Percentiles rank a stretch among this genome's conserved stretches.
phyloP scores from a whole-genome alignment of 2,329 filamentous ascomycete genomes.

The Penicillium vulpinum region DNA sequence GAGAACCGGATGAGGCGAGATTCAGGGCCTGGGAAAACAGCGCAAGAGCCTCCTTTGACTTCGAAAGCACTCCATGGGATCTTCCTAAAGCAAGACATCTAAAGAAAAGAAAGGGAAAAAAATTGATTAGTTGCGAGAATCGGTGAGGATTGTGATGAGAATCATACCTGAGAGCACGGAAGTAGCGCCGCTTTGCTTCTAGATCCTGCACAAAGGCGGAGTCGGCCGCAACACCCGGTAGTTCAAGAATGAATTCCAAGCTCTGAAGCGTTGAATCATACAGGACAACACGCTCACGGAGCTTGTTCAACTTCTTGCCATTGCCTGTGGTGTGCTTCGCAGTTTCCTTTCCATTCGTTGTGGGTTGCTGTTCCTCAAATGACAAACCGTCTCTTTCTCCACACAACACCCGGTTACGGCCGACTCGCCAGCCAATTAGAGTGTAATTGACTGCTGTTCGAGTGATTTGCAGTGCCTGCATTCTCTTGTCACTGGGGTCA shows the following conservation, averaged over 20 bases:
- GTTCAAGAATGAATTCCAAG: conserved; percentile 82
- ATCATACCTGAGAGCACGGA: conserved; percentile 78
- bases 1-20: conserved; percentile 55
- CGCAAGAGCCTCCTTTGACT: conserved; percentile 77
- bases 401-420: conserved; percentile 84
- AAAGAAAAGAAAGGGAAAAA: background rate
- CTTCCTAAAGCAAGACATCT: conserved; percentile 82
- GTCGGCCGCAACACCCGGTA: conserved; percentile 88
- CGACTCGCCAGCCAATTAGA: conserved; percentile 91
- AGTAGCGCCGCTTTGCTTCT: conserved; percentile 77
- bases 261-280: conserved; percentile 92
- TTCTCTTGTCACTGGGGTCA: conserved; percentile 75
- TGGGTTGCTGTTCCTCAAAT: conserved; percentile 51
- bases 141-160: background rate
- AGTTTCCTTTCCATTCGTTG: conserved; percentile 53
- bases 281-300: conserved; percentile 83
- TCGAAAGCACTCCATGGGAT: conserved; percentile 73
- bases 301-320: conserved; percentile 72
- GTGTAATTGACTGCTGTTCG: conserved; percentile 92
- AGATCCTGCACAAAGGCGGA: conserved; percentile 72
- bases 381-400: conserved; percentile 76
- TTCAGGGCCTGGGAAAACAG: conserved; percentile 72
- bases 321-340: conserved; percentile 63
- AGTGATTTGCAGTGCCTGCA: conserved; percentile 91
- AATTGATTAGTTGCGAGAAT: conserved; percentile 17